Evolutionary conservation across 2,329 filamentous ascomycete species (phyloP).

Genomic region (Sporothrix mexicana): DNA sequence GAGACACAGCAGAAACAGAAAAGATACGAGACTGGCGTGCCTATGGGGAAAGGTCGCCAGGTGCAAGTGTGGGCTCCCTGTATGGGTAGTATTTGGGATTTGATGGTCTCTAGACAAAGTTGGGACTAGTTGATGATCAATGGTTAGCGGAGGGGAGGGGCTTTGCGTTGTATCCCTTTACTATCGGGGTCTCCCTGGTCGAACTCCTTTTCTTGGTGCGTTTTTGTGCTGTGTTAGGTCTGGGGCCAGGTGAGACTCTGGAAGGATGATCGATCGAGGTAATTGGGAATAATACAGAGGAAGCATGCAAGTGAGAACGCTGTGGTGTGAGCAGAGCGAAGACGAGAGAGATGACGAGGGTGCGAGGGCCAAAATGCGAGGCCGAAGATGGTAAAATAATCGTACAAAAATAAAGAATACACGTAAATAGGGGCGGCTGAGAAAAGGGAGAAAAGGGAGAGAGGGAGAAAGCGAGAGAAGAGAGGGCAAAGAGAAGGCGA

Average conservation of each 20-base stretch:
- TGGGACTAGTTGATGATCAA: conserved; percentile 39
- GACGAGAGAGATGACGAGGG: no score
- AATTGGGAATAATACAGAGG: neutral
- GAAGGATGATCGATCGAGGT: conserved; percentile 7
- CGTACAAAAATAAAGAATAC: neutral
- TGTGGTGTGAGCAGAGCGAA: neutral
- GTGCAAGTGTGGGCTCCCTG: conserved; percentile 32
- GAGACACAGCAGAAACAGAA: neutral
- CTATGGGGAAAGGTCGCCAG: conserved; percentile 38
- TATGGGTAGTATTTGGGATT: conserved; percentile 31
- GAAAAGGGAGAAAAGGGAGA: neutral
- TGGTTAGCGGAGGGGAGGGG: conserved; percentile 27
- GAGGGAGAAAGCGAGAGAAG: conserved; percentile 5
- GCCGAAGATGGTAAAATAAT: neutral
- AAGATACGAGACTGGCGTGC: conserved; percentile 34
- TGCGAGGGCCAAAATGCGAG: neutral
- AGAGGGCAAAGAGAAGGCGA: neutral
- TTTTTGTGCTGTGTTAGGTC: neutral
- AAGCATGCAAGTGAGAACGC: neutral
- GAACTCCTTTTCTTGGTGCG: conserved; percentile 22
- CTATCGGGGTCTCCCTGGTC: conserved; percentile 29
- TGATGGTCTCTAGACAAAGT: conserved; percentile 36
- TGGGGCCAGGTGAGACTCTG: conserved; percentile 24
- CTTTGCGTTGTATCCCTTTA: conserved; percentile 24
- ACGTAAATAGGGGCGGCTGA: neutral